Base-by-base conservation (phyloP, 192 early-diverging fungal genomes). In the Chytriomyces sp. region DNA sequence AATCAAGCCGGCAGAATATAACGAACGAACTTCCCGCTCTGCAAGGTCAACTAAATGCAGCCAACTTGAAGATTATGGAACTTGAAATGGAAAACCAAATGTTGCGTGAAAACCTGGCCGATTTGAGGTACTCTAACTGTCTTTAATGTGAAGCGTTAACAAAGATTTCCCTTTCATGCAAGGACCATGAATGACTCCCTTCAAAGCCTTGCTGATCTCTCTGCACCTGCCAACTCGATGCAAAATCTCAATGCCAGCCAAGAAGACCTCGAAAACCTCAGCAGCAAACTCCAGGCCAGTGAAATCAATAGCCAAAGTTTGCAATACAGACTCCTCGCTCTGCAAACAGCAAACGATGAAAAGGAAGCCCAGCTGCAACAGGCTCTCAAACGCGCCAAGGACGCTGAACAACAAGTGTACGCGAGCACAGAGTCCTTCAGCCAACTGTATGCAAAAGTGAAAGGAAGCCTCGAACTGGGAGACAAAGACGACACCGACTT, bases 281-380 rank as follows among this genome's bases (percentile, higher is more conserved):
- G 37, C 8, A n/a, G 59, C 39, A 36, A 70, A 31, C 56, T 70
- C 25, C 28, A 26, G 6, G 56, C 4, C 5, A 55, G 52, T 37
- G 10, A 70, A 28, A 8, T n/a, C 19, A 10, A 31, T 28, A 36
- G 56, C 17, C 68, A 59, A 28, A 44, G 10, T 2, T 39, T 70
- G 25, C 68, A 70, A 70, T 70, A 70, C 53, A 5, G 52, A 31
- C 56, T 70, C 17, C 37, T 70, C 17, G 68, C 54, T 26, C 37
- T 70, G 1, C 68, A 70, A 25, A 30, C 54, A 19, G 33, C 38
- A 19, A 70, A 41, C 17, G 68, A 38, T 31, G 55, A 59, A 38
- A 57, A 59, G 30, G 28, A 17, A 7, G 22, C 28, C 30, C 28
- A 70, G 44, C 68, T 70, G 22, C 36, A 70, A 30, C 57, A 37